These are phyloP conservation scores for Pseudomonodictys pantanalensis DNA, from an alignment of 495 filamentous ascomycete species.

Conservation along the genomic window DNA sequence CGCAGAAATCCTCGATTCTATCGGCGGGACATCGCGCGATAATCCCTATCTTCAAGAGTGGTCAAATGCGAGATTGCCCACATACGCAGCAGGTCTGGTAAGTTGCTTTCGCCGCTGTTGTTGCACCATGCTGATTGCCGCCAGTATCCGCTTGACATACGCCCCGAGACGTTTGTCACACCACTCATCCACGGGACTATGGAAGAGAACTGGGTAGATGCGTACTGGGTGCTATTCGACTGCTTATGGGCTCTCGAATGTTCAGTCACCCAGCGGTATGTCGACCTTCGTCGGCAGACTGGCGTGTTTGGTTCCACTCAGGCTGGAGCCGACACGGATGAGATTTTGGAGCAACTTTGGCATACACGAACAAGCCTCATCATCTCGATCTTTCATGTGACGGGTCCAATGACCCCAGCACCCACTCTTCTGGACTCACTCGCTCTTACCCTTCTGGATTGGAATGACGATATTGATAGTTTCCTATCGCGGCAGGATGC, in stretches of 20 bases:
- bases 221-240: constrained; percentile 31
- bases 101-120: not conserved
- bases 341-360: constrained; percentile 23
- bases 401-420: constrained; percentile 19
- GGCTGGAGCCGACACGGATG: constrained; percentile 16
- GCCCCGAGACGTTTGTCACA: constrained; percentile 24
- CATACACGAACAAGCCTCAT: constrained; percentile 21
- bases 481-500: constrained; percentile 25
- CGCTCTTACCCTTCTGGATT: constrained; percentile 23
- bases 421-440: constrained; percentile 23
- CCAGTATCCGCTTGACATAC: constrained; percentile 30
- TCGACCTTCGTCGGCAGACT: constrained; percentile 24
- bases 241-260: constrained; percentile 30
- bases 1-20: constrained; percentile 18
- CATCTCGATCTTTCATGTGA: constrained; percentile 23
- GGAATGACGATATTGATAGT: constrained; percentile 27
- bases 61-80: constrained; percentile 21
- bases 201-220: constrained; percentile 31
- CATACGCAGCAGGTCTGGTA: constrained; percentile 25
- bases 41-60: constrained; percentile 21
- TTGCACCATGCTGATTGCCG: not conserved
- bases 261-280: constrained; percentile 26
- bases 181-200: constrained; percentile 20
- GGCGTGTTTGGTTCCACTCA: constrained; percentile 8
- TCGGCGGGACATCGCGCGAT: constrained; percentile 13